Evolutionary conservation across 1,284 basidiomycete genomes (phyloP).

Genomic region (Fistulinella staudtii): DNA sequence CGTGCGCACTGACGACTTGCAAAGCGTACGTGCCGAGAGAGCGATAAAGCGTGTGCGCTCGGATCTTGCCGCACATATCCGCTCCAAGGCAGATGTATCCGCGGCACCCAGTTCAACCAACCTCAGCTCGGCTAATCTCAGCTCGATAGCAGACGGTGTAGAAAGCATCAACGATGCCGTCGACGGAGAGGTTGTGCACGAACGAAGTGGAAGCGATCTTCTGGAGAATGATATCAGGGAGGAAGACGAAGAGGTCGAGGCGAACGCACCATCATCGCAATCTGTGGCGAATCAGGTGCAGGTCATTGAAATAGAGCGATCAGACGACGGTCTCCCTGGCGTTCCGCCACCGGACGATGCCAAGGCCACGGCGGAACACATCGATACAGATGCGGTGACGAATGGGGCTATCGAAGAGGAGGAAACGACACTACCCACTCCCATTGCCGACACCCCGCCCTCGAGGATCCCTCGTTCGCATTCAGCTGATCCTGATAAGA

Average conservation of each 20-base stretch:
- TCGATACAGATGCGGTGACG: conserved; percentile 21
- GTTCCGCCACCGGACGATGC: conserved; percentile 18
- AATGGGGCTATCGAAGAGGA: conserved; percentile 29
- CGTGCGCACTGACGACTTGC: conserved; percentile 80
- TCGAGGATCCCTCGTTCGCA: conserved; percentile 65
- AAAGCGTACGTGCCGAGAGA: conserved; percentile 81
- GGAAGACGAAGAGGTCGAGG: conserved; percentile 31
- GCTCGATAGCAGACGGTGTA: conserved; percentile 28
- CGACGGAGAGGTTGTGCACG: conserved; percentile 23
- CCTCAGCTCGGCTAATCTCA: conserved; percentile 25
- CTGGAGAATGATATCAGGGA: conserved; percentile 32
- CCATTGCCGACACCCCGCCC: conserved; percentile 35
- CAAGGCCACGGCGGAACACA: conserved; percentile 18
- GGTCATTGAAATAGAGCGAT: conserved; percentile 20
- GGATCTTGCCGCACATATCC: conserved; percentile 70
- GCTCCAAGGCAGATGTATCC: conserved; percentile 29
- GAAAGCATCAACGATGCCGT: conserved; percentile 29
- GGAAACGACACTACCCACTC: conserved; percentile 34
- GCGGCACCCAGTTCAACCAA: conserved; percentile 21
- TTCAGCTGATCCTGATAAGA: conserved; percentile 67
- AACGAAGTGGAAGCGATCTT: conserved; percentile 12
- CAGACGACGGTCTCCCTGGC: conserved; percentile 24
- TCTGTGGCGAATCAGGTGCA: conserved; percentile 18
- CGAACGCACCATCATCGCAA: conserved; percentile 7
- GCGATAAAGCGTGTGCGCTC: conserved; percentile 84